Conservation (phyloP, 495 filamentous ascomycete genomes). For the Penicillium soppii region DNA sequence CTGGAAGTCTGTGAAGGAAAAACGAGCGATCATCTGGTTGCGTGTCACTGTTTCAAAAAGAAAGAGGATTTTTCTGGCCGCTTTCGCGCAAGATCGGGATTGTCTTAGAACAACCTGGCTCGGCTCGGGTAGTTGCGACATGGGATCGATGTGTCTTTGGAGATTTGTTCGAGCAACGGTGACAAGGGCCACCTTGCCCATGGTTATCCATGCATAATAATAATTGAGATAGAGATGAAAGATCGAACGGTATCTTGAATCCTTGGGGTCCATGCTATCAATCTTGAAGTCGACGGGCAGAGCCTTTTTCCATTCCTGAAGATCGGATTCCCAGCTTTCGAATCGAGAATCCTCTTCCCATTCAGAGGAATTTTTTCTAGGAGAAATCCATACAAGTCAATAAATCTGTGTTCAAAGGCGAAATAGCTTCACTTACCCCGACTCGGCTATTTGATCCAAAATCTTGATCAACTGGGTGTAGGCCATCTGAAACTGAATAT, state of each 20-base stretch:
- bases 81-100: conserved; percentile 16
- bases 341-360: neutral
- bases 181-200: conserved; percentile 23
- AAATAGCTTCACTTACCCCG: conserved; percentile 1
- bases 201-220: conserved; percentile 23
- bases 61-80: conserved; percentile 18
- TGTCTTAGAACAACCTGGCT: neutral
- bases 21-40: conserved; percentile 17
- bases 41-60: conserved; percentile 18
- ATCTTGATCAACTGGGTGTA: conserved; percentile 17
- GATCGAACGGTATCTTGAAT: conserved; percentile 17
- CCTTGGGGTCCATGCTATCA: conserved; percentile 14
- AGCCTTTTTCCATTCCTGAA: conserved; percentile 22
- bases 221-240: conserved; percentile 29
- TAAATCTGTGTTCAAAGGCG: neutral
- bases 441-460: conserved; percentile 18
- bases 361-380: neutral
- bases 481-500: conserved; percentile 20
- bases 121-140: neutral
- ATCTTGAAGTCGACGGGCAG: conserved; percentile 18
- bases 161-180: conserved; percentile 13
- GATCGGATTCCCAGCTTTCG: conserved; percentile 8
- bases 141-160: neutral
- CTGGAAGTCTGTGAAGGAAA: conserved; percentile 35
- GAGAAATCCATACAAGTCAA: neutral